Evolutionary conservation across 225 moss, liverwort and hornwort genomes (phyloP).

Genomic region (Physcomitrium patens): DNA sequence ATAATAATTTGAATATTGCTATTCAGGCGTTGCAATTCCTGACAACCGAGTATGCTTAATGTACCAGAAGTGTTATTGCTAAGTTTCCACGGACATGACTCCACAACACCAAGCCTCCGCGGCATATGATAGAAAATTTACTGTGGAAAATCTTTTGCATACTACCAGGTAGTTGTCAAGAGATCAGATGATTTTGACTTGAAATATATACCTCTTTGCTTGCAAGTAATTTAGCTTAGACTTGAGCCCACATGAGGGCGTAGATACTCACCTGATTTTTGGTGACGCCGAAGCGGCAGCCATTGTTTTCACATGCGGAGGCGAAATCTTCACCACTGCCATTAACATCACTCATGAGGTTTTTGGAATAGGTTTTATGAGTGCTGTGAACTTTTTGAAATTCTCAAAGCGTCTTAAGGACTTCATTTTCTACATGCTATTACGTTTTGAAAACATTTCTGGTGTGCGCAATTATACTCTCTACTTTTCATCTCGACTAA

Average conservation of each 20-base stretch:
- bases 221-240: background rate
- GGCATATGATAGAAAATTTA: background rate
- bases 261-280: constrained; percentile 46
- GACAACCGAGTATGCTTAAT: background rate
- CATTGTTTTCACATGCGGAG: constrained; percentile 91
- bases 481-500: background rate
- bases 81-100: constrained; percentile 3
- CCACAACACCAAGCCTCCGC: background rate
- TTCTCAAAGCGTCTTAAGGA: background rate
- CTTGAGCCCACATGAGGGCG: background rate
- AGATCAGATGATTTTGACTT: background rate
- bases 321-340: constrained; percentile 78
- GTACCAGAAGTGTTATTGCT: background rate
- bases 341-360: constrained; percentile 94
- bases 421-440: background rate
- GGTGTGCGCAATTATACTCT: background rate
- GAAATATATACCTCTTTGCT: background rate
- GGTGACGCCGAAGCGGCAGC: constrained; percentile 97
- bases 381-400: background rate
- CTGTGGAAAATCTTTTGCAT: background rate
- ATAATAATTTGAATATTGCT: constrained; percentile 13
- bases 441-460: background rate
- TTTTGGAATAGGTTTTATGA: constrained; percentile 68
- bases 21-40: background rate
- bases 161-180: background rate